Evolutionary conservation across 2,329 filamentous ascomycete genomes (phyloP).

Genomic region (Fonsecaea nubica): DNA sequence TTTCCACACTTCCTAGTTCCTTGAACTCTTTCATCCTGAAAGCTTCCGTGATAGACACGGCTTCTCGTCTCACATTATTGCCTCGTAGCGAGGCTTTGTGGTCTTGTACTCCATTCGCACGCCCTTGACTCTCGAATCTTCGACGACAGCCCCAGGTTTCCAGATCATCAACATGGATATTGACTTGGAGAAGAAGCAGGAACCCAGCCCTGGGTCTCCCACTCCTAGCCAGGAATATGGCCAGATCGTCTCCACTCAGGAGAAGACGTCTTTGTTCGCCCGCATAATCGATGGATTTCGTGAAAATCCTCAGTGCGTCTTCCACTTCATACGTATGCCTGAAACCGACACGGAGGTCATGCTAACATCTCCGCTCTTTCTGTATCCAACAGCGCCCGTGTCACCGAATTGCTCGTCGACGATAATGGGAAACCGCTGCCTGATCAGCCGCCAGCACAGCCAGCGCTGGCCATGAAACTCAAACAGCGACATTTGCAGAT

Average conservation of each 20-base stretch:
- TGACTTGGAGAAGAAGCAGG: conserved; percentile 18
- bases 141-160: neutral
- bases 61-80: neutral
- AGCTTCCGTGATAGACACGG: neutral
- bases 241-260: conserved; percentile 12
- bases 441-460: conserved; percentile 71
- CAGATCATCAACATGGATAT: conserved; percentile 2
- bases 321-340: neutral
- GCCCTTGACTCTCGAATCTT: neutral
- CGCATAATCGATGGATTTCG: conserved; percentile 52
- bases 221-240: conserved; percentile 10
- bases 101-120: neutral
- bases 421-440: conserved; percentile 65
- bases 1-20: neutral
- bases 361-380: neutral
- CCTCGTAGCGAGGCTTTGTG: neutral
- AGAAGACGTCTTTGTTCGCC: conserved; percentile 13
- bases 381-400: conserved; percentile 38
- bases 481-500: conserved; percentile 77
- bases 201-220: neutral
- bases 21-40: neutral
- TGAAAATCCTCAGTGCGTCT: conserved; percentile 47
- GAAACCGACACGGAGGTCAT: neutral
- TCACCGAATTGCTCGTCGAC: conserved; percentile 47
- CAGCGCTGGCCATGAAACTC: conserved; percentile 74